Conservation (phyloP, 768 basidiomycete genomes). For the Pisolithus orientalis region DNA sequence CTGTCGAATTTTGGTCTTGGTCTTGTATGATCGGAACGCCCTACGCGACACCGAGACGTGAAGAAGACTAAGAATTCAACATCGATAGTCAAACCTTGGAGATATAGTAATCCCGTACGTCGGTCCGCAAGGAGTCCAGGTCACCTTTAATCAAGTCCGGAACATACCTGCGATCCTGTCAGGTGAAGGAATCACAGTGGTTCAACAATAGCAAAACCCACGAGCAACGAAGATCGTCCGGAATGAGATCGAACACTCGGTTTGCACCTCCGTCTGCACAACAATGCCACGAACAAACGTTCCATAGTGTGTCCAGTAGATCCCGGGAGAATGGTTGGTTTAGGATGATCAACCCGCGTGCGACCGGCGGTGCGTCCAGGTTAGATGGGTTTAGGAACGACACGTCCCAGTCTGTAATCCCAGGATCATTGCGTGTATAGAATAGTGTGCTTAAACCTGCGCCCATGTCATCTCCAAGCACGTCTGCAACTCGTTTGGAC, state of each 20-base stretch:
- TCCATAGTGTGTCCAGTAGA: slow-evolving; percentile 61
- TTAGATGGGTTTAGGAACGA: slow-evolving; percentile 18
- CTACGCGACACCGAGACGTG: slow-evolving; percentile 30
- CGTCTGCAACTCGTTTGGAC: no score
- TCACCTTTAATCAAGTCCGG: slow-evolving; percentile 93
- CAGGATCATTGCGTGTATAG: neutral
- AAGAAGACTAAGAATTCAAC: neutral
- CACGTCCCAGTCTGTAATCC: slow-evolving; percentile 17
- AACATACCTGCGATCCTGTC: slow-evolving; percentile 43
- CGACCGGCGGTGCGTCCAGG: neutral
- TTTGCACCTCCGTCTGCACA: slow-evolving; percentile 93
- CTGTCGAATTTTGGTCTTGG: slow-evolving; percentile 74
- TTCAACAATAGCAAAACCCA: neutral
- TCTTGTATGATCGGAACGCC: slow-evolving; percentile 66
- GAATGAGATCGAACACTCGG: slow-evolving; percentile 58
- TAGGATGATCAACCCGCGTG: slow-evolving; percentile 72
- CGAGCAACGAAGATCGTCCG: slow-evolving; percentile 10
- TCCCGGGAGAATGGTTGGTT: slow-evolving; percentile 77
- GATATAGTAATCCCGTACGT: slow-evolving; percentile 67
- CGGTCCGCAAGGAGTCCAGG: slow-evolving; percentile 77
- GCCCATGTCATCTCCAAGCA: neutral
- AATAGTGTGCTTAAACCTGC: slow-evolving; percentile 1
- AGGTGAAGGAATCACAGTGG: slow-evolving; percentile 1
- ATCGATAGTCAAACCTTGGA: slow-evolving; percentile 37
- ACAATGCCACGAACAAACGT: slow-evolving; percentile 41